These are phyloP conservation scores for Amylocarpus encephaloides DNA, from an alignment of 2,329 filamentous ascomycete genomes.

Conservation along the genomic window DNA sequence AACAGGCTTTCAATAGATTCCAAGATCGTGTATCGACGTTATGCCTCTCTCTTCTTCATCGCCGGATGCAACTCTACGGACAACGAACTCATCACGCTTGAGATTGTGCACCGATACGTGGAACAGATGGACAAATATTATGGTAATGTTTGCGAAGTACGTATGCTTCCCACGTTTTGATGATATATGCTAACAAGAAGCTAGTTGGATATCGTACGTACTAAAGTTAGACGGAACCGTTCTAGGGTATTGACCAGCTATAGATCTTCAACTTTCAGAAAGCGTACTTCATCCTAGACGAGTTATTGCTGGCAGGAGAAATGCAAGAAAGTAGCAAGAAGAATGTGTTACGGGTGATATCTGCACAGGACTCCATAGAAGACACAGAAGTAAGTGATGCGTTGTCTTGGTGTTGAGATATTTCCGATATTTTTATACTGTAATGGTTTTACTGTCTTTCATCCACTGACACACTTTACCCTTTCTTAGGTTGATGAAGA, in stretches of 20 bases:
- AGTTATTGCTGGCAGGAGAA: slow-evolving; percentile 89
- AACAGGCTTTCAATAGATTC: slow-evolving; percentile 57
- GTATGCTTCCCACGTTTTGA: background rate
- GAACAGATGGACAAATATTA: slow-evolving; percentile 99
- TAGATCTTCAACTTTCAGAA: slow-evolving; percentile 98
- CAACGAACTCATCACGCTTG: slow-evolving; percentile 96
- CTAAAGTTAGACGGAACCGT: background rate
- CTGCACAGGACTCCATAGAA: slow-evolving; percentile 94
- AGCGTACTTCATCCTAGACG: slow-evolving; percentile 97
- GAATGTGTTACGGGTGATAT: slow-evolving; percentile 92
- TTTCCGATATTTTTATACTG: background rate
- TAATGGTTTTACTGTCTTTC: slow-evolving; percentile 17
- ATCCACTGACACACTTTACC: slow-evolving; percentile 48
- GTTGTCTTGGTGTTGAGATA: slow-evolving; percentile 4
- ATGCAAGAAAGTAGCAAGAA: slow-evolving; percentile 99
- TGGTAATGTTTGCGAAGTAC: slow-evolving; percentile 95
- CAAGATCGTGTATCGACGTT: slow-evolving; percentile 97
- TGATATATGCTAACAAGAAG: slow-evolving; percentile 8
- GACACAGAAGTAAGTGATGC: slow-evolving; percentile 83
- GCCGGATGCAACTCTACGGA: slow-evolving; percentile 94
- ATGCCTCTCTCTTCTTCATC: slow-evolving; percentile 98
- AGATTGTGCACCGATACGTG: slow-evolving; percentile 98
- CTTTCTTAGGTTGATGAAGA: slow-evolving; percentile 36
- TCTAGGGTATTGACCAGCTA: background rate
- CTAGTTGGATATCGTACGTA: slow-evolving; percentile 26